These are phyloP conservation scores for Aquilaria sinensis DNA, from an alignment of 345 rosid genomes.

Conservation along the genomic window DNA sequence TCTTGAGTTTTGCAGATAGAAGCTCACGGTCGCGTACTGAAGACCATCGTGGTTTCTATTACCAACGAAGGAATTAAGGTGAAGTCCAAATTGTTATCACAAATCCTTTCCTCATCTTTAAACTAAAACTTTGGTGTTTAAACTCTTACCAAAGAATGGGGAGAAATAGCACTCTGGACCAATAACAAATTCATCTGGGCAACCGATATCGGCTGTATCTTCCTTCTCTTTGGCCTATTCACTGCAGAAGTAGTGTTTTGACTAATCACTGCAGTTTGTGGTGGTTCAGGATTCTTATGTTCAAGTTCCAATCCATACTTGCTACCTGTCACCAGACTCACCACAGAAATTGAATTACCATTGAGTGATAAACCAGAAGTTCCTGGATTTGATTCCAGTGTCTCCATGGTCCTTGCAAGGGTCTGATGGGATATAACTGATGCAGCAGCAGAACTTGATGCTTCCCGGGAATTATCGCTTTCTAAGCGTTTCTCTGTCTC, in stretches of 20 bases:
- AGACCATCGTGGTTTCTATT: conserved; percentile 47
- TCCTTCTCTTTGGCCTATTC: conserved; percentile 23
- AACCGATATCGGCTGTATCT: conserved; percentile 29
- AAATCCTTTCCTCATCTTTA: neutral
- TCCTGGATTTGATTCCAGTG: conserved; percentile 13
- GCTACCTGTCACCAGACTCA: neutral
- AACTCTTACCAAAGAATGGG: conserved; percentile 42
- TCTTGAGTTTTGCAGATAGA: conserved; percentile 43
- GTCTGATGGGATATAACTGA: conserved; percentile 10
- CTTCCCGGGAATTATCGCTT: conserved; percentile 2
- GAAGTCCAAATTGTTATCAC: conserved; percentile 8
- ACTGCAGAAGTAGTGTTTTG: conserved; percentile 6
- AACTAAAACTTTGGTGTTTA: conserved; percentile 9
- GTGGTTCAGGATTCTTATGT: conserved; percentile 12
- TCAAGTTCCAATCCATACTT: neutral
- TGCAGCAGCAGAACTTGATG: conserved; percentile 8
- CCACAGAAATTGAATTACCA: conserved; percentile 15
- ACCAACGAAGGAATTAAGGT: conserved; percentile 17
- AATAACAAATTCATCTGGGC: conserved; percentile 54
- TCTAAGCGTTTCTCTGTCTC: conserved; percentile 11
- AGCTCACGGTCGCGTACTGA: conserved; percentile 59
- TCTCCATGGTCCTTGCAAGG: conserved; percentile 15
- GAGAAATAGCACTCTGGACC: conserved; percentile 36
- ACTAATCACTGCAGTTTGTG: conserved; percentile 13
- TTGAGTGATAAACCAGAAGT: conserved; percentile 10